These are phyloP conservation scores for Pythium periplocum DNA, from an alignment of 352 stramenopile genomes.

Conservation along the genomic window DNA sequence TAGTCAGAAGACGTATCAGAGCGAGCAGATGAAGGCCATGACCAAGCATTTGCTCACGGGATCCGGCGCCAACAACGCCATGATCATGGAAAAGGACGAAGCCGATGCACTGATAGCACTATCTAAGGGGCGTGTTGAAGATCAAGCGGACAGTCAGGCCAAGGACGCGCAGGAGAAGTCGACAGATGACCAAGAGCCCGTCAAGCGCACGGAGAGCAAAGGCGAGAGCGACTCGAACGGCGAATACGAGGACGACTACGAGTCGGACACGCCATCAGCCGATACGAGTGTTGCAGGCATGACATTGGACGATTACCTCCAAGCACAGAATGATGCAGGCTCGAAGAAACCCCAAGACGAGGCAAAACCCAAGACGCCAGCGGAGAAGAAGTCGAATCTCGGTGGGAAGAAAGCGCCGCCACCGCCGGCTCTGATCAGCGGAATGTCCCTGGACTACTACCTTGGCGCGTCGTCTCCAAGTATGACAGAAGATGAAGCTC, in stretches of 20 bases:
- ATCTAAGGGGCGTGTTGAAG: too few species aligned
- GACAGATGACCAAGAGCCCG: not conserved
- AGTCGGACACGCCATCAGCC: constrained; percentile 24
- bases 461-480: constrained; percentile 28
- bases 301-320: constrained; percentile 58
- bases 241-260: constrained; percentile 43
- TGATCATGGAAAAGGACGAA: constrained; percentile 34
- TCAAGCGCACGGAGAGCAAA: not conserved
- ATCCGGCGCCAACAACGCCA: constrained; percentile 39
- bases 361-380: constrained; percentile 10
- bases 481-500: constrained; percentile 2
- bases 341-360: constrained; percentile 1
- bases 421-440: constrained; percentile 26
- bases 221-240: constrained; percentile 6
- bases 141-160: constrained; percentile 4
- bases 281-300: constrained; percentile 34
- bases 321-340: constrained; percentile 26
- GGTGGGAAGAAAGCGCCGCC: constrained; percentile 18
- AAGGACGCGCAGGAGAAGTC: constrained; percentile 2
- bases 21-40: constrained; percentile 25
- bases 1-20: constrained; percentile 25
- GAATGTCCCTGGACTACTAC: constrained; percentile 65
- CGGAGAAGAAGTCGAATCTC: constrained; percentile 3
- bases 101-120: constrained; percentile 1
- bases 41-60: constrained; percentile 57